Base-by-base conservation (phyloP, 306 rosid genomes). In the Gillenia trifoliata region DNA sequence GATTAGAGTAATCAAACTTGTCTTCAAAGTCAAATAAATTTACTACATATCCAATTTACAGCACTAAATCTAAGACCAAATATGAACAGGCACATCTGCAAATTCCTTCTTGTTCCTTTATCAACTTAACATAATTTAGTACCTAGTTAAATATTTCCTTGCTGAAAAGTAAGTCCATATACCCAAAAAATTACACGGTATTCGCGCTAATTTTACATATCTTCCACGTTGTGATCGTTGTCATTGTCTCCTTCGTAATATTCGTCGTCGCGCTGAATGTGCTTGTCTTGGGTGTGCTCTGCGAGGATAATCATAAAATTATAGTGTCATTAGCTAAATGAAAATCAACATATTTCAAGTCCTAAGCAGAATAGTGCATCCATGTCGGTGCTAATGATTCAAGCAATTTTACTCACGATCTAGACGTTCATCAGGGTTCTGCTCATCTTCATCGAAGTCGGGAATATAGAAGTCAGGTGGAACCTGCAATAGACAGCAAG, bases 391-490 rank as follows among this genome's bases (percentile, higher is more conserved):
- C 38, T 63, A 43, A 55, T 68, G n/a, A 17, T 40, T 3, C 11
- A 8, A 20, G 33, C 25, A 34, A 20, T 36, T 70, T 66, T 63
- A 66, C 98, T 91, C 86, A 94, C 98, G 95, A 84, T 88, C 88
- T 74, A 86, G 78, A 65, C 98, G 98, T 83, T 90, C 96, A 83
- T 94, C 98, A 23, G 98, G 97, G 83, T 92, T 92, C 75, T 87
- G 97, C 86, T 81, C 91, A 77, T 94, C 97, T 85, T 94, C 98
- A 63, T 94, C 90, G 9, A 90, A 82, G 69, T 94, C 98, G 11
- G 98, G 98, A 85, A 94, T 86, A 82, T 88, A 92, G 76, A 94
- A 86, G 81, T 94, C 98, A 12, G 98, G 98, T 41, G 97, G 98
- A 75, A 94, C 97, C 98, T 94, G 92, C 74, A 49, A 78, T 4